Evolutionary conservation across 495 filamentous ascomycete genomes (phyloP), one percentile per base, ranked within the genome.

Genomic region (Thermochaetoides thermophila): DNA sequence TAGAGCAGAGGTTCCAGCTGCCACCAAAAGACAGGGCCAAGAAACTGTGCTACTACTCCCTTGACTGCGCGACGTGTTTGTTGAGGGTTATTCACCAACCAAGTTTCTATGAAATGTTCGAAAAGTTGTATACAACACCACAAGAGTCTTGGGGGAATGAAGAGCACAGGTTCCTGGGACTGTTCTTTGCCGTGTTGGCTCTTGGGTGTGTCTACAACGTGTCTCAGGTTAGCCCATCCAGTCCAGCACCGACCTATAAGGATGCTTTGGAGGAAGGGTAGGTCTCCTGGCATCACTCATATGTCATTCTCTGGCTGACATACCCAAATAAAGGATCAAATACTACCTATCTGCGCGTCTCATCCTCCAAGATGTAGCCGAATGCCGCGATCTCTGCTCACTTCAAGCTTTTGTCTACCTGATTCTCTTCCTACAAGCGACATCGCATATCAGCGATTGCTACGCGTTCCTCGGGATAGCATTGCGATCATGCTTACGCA

Each of bases 401-500:
- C 63, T 96, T 11, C 86, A 96, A 49, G 78, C 81, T 1, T 72
- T 95, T 17, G 61, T 92, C 17, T 91, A 84, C 60, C 91, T 93
- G 80, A 80, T 93, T 26, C 59, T 94, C 1, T 96, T 94, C 49
- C 64, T 96, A 1, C 87, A 96, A 38, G 82, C 79, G 0, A 84
- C 89, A 11, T 82, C 85, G 5, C 85, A 89, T 46, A 62, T 95
- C 33, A 87, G 81, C 45, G 89, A 81, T 14, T 96, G 87, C 52
- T 95, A 94, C 53, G 81, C 85, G 0, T 92, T 89, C 55, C 69
- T 96, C 31, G 87, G 85, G 14, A 84, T 95, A 39, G 86, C 84
- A 10, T 63, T 93, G 16, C 76, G 84, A 24, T 87, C 85, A 6
- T 75, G 84, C 12, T 53, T 94, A 6, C 75, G 84, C 9, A 74